These are phyloP conservation scores for Trichophyton simii DNA, from an alignment of 2,329 filamentous ascomycete genomes.

Conservation along the genomic window DNA sequence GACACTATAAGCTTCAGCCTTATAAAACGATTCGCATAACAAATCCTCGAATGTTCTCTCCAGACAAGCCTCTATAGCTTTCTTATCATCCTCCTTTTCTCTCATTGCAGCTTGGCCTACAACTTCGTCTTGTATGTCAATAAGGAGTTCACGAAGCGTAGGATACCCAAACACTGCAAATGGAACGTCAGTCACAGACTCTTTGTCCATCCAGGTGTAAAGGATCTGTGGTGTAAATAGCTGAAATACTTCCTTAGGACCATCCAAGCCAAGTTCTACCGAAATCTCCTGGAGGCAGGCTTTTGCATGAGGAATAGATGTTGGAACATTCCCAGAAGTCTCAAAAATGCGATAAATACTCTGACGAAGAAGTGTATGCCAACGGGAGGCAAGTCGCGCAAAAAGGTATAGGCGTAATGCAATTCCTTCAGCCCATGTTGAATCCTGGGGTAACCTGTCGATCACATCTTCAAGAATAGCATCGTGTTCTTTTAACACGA, in stretches of 20 bases:
- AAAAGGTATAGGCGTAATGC: constrained; percentile 68
- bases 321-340: constrained; percentile 59
- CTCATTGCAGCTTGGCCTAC: constrained; percentile 74
- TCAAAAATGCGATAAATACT: constrained; percentile 94
- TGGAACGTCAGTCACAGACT: constrained; percentile 59
- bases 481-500: constrained; percentile 71
- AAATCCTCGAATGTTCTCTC: constrained; percentile 44
- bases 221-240: constrained; percentile 81
- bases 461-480: constrained; percentile 73
- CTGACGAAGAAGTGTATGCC: constrained; percentile 73
- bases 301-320: constrained; percentile 56
- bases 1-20: constrained; percentile 70
- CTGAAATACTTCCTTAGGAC: constrained; percentile 59
- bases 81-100: constrained; percentile 51
- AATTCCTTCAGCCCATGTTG: constrained; percentile 65
- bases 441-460: constrained; percentile 61
- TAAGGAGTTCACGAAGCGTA: constrained; percentile 54
- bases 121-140: constrained; percentile 61
- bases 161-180: constrained; percentile 73
- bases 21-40: constrained; percentile 58
- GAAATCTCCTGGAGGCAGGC: constrained; percentile 59
- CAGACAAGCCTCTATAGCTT: constrained; percentile 48
- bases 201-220: constrained; percentile 72
- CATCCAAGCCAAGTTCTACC: constrained; percentile 48
- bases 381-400: constrained; percentile 62